Conservation (phyloP, 2,329 filamentous ascomycete genomes). For the Pseudogymnoascus sp. region DNA sequence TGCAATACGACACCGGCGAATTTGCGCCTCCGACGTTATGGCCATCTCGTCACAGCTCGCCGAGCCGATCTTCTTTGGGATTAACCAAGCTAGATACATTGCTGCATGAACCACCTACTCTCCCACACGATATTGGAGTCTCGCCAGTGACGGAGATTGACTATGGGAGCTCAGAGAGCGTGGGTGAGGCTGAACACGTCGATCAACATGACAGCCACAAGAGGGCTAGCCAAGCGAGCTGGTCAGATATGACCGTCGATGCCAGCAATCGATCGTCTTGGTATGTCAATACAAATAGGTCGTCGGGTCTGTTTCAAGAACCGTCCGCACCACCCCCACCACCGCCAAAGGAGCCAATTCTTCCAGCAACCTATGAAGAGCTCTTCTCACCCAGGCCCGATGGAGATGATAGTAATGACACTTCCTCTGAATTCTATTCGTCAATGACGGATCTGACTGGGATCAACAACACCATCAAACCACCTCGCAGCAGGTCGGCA, state of each 20-base stretch:
- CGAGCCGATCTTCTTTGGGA: not conserved
- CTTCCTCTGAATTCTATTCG: not conserved
- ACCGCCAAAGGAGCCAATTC: not conserved
- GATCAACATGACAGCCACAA: slow-evolving; percentile 29
- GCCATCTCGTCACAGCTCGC: not conserved
- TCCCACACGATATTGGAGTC: not conserved
- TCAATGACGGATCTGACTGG: not conserved
- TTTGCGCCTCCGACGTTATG: not conserved
- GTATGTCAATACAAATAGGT: slow-evolving; percentile 27
- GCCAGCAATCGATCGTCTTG: slow-evolving; percentile 36
- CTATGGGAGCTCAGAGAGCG: slow-evolving; percentile 25
- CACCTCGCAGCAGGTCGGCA: not conserved
- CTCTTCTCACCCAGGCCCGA: not conserved
- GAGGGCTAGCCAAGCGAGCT: slow-evolving; percentile 48
- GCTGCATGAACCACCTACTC: not conserved
- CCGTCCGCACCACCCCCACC: slow-evolving; percentile 10
- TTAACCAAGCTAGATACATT: not conserved
- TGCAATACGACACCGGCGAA: not conserved
- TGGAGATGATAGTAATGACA: not conserved
- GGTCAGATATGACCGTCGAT: slow-evolving; percentile 53
- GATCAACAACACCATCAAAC: not conserved
- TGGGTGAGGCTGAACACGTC: slow-evolving; percentile 13
- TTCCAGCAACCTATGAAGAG: not conserved
- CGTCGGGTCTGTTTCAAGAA: slow-evolving; percentile 21
- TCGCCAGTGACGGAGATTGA: slow-evolving; percentile 27